Evolutionary conservation across 495 filamentous ascomycete species (phyloP), one percentile per base, ranked within the genome.

Genomic region (Aspergillus avenaceus): DNA sequence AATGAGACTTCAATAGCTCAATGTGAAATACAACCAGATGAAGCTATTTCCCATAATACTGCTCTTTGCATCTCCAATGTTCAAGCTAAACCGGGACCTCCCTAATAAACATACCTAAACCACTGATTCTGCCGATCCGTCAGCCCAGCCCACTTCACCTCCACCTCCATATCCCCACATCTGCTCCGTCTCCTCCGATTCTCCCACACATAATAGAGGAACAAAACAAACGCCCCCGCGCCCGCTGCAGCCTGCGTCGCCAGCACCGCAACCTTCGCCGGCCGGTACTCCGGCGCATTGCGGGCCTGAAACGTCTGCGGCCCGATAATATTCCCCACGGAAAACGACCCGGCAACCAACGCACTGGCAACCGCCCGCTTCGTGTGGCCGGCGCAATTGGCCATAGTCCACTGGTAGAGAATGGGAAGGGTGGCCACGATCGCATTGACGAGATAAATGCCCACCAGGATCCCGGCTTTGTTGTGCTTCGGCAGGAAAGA

Each of bases 181-280:
- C 27, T 28, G 38, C 41, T 71, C 66, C 46, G n/a, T n/a, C 69
- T 67, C 14, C 66, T 45, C 44, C 63, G 61, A 49, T 80, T 81
- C 53, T 72, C 71, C 63, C 63, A 74, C 1, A 66, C 54, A 56
- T 80, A 79, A 43, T 76, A 76, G 0, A 32, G 32, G 8, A 64
- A 60, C 32, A 81, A 52, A 1, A 73, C 18, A 16, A 65, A 11
- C 0, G 69, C 53, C 21, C 74, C 55, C 0, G 74, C 34, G 22
- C 70, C 72, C 13, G 66, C 71, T 0, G 67, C 70, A 2, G 69
- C 61, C 31, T 72, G 66, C 1, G 73, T 77, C 2, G 67, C 76
- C 9, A 81, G 59, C 11, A 86, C 71, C 1, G 80, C 69, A 38
- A 85, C 76, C 67, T 86, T 86, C 9, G 84, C 84, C 0, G 82